A percentile compares a stretch with the other conserved stretches of the same genome.
phyloP scores from a whole-genome alignment of 768 basidiomycete species.

The Kondoa malvinella region DNA sequence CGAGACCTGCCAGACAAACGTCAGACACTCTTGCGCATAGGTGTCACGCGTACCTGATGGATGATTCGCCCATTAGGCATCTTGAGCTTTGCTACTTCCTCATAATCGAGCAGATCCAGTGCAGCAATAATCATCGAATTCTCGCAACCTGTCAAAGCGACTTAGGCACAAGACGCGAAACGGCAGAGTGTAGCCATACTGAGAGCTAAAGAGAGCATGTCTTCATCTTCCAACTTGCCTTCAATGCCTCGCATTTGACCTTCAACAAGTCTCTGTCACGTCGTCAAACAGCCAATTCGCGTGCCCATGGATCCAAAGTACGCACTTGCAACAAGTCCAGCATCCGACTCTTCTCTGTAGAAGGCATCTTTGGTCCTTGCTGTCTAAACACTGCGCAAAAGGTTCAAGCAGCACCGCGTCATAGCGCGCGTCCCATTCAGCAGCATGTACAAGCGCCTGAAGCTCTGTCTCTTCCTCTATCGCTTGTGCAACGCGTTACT shows the following conservation, averaged over 20 bases:
- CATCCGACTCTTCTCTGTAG: background rate
- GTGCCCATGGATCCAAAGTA: background rate
- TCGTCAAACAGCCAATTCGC: background rate
- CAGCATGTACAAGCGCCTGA: background rate
- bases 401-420: background rate
- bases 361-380: background rate
- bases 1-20: background rate
- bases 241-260: background rate
- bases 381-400: background rate
- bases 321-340: background rate
- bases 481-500: constrained; percentile 39
- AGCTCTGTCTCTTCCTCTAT: constrained; percentile 27
- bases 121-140: background rate
- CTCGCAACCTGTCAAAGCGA: background rate
- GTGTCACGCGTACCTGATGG: background rate
- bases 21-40: background rate
- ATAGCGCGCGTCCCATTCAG: background rate
- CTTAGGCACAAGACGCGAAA: background rate
- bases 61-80: background rate
- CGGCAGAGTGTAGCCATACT: background rate
- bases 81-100: background rate
- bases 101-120: background rate
- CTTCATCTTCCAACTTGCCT: background rate
- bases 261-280: background rate
- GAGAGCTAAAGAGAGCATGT: background rate